Evolutionary conservation across 2,329 filamentous ascomycete species (phyloP).

Genomic region (Aspergillus novoparasiticus): DNA sequence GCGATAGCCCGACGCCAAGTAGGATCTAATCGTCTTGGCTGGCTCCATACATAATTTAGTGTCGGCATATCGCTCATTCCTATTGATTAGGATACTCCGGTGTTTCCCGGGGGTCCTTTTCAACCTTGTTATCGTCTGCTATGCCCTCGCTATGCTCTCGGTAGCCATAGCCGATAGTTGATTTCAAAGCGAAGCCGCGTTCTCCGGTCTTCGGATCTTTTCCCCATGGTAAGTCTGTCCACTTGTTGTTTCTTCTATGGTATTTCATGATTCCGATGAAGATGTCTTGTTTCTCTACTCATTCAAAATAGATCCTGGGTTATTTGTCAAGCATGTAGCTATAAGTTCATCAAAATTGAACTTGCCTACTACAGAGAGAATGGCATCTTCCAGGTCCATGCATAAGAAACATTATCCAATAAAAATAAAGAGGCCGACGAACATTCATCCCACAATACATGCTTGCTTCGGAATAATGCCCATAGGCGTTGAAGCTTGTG

Average conservation of each 20-base stretch:
- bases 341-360: too few species aligned
- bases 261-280: not conserved
- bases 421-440: too few species aligned
- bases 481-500: too few species aligned
- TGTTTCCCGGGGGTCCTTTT: not conserved
- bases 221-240: not conserved
- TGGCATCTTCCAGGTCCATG: too few species aligned
- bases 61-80: not conserved
- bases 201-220: not conserved
- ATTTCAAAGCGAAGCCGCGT: not conserved
- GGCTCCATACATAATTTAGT: not conserved
- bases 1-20: slow-evolving; percentile 6
- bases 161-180: not conserved
- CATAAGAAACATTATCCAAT: too few species aligned
- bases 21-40: not conserved
- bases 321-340: too few species aligned
- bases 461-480: too few species aligned
- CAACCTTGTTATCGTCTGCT: not conserved
- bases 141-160: not conserved
- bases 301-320: too few species aligned
- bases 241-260: not conserved
- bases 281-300: too few species aligned
- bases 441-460: too few species aligned
- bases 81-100: not conserved
- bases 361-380: too few species aligned